These are phyloP conservation scores for Linanthus parryae DNA, from an alignment of 148 eudicot species.

Conservation along the genomic window DNA sequence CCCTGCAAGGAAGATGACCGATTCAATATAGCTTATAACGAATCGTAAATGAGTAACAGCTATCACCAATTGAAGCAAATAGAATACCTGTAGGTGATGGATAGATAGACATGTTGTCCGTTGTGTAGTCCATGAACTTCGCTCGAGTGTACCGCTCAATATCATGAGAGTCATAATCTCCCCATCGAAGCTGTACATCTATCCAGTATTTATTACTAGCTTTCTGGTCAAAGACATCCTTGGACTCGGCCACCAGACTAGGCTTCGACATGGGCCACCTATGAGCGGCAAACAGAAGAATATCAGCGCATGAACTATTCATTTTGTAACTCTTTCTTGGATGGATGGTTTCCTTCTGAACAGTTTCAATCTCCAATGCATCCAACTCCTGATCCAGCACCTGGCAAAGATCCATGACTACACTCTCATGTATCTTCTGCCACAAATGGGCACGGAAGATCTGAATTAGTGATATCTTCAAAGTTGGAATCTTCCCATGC, in stretches of 20 bases:
- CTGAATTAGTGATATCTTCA: constrained; percentile 96
- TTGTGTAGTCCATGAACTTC: constrained; percentile 97
- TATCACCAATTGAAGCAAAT: neutral
- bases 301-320: constrained; percentile 98
- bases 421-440: constrained; percentile 99
- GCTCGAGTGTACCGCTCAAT: constrained; percentile 98
- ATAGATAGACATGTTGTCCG: constrained; percentile 98
- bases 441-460: constrained; percentile 99
- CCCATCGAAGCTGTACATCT: constrained; percentile 99
- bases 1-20: constrained; percentile 38
- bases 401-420: constrained; percentile 99
- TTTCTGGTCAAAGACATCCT: constrained; percentile 98
- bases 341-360: constrained; percentile 98
- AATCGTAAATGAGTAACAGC: too few relatives aligned
- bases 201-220: constrained; percentile 98
- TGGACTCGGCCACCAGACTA: constrained; percentile 93
- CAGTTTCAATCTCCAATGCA: constrained; percentile 96
- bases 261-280: constrained; percentile 99
- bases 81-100: constrained; percentile 82
- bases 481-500: constrained; percentile 98
- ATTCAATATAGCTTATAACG: too few relatives aligned
- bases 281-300: constrained; percentile 99
- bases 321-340: constrained; percentile 99
- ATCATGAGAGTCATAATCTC: constrained; percentile 99
- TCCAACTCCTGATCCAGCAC: constrained; percentile 97